Base-by-base conservation (phyloP, 2,329 filamentous ascomycete species). In the Colletotrichum spaethianum region DNA sequence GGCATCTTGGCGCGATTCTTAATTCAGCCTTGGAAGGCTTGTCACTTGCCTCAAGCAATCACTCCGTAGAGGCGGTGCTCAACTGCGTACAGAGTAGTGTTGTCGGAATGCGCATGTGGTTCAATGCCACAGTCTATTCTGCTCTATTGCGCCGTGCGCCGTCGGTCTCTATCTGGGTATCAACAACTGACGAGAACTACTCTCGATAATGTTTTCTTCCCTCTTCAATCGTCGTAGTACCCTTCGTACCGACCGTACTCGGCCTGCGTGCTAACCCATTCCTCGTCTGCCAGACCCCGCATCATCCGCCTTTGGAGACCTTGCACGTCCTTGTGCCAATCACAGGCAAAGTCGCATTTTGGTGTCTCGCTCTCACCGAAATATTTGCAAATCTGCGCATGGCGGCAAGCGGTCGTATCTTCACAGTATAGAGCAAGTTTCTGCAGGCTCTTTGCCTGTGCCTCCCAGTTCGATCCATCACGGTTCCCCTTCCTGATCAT, bases 361-460 rank as follows among this genome's bases (percentile, higher is more conserved):
- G 90, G 89, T 16, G 82, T 80, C 53, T 83, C 78, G 20, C 79
- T 80, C 79, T 96, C 93, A 2, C 93, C 93, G 82, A 96, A 97
- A 78, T 96, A 96, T 61, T 87, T 87, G 75, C 90, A 92, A 67
- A 97, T 94, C 31, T 92, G 81, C 59, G 89, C 87, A 78, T 98
- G 96, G 59, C 95, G 88, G 78, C 96, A 98, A 14, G 84, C 83
- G 14, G 84, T 86, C 0, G 91, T 93, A 67, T 90, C 89, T 81
- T 98, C 96, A 80, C 95, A 98, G 79, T 97, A 98, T 12, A 89
- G 83, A 2, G 95, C 89, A 20, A 98, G 85, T 36, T 91, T 88
- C 70, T 90, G 86, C 31, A 94, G 86, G 74, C 92, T 94, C 76
- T 88, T 85, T 20, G 90, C 80, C 72, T 91, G 86, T 9, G 89